phyloP scores from a whole-genome alignment of 306 rosid species.

The Oxytropis ochrocephala region DNA sequence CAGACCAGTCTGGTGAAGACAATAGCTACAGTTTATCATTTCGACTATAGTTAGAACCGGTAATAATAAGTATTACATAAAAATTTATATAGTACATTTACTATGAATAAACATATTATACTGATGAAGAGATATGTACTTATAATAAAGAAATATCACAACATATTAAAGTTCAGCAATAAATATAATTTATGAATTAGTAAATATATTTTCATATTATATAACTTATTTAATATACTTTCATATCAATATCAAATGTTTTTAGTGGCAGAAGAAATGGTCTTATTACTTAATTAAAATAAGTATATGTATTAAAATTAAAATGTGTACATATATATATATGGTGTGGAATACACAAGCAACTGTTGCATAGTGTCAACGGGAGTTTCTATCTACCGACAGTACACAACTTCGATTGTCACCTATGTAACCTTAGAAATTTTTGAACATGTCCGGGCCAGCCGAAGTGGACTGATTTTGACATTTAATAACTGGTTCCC shows the following conservation, averaged over 20 bases:
- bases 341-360: background rate
- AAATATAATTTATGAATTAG: background rate
- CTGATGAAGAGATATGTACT: background rate
- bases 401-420: background rate
- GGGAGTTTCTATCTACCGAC: background rate
- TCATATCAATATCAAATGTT: background rate
- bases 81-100: background rate
- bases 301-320: background rate
- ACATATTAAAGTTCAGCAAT: background rate
- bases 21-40: background rate
- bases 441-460: background rate
- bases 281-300: background rate
- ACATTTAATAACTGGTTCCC: background rate
- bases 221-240: background rate
- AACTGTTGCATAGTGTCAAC: background rate
- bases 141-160: background rate
- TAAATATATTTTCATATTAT: background rate
- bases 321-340: background rate
- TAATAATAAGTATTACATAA: no score
- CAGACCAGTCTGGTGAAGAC: background rate
- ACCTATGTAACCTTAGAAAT: background rate
- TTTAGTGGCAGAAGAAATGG: background rate
- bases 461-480: background rate
- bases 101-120: background rate
- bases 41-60: background rate